Evolutionary conservation across 768 basidiomycete species (phyloP).

Genomic region (Mrakia gelida): DNA sequence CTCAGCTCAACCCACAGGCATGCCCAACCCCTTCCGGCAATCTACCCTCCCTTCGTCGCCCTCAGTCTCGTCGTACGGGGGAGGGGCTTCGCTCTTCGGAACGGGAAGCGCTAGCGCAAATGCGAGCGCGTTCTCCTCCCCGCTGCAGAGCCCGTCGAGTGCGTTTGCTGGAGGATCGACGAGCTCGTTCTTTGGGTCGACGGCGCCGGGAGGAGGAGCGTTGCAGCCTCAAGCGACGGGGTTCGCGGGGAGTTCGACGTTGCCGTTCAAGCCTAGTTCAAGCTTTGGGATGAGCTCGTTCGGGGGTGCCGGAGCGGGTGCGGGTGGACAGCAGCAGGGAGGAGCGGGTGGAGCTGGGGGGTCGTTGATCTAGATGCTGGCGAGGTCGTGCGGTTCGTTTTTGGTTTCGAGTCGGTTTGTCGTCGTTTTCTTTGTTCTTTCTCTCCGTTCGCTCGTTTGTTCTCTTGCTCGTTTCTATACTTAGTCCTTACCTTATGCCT

Average conservation of each 20-base stretch:
- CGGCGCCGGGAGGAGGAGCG: background rate
- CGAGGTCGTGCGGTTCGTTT: background rate
- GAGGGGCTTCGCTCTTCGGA: background rate
- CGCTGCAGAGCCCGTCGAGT: background rate
- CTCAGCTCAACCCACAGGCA: constrained; percentile 8
- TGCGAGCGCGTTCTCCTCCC: background rate
- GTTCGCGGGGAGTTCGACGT: background rate
- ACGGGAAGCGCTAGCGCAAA: background rate
- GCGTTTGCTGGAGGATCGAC: background rate
- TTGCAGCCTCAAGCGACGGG: constrained; percentile 27
- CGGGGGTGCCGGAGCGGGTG: background rate
- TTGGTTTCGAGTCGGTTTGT: too few relatives aligned
- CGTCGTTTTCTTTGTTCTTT: too few relatives aligned
- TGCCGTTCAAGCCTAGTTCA: constrained; percentile 27
- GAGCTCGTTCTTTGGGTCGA: constrained; percentile 10
- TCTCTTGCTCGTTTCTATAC: too few relatives aligned
- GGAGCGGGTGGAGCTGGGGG: too few relatives aligned
- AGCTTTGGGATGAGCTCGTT: constrained; percentile 22
- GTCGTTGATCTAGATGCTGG: too few relatives aligned
- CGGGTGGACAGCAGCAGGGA: background rate
- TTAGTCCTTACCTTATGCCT: too few relatives aligned
- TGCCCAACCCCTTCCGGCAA: constrained; percentile 26
- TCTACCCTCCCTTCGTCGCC: constrained; percentile 16
- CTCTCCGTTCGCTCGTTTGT: too few relatives aligned
- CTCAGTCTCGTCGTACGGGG: background rate